phyloP scores from a whole-genome alignment of 2,329 filamentous ascomycete genomes.

The Dactylonectria macrodidyma region DNA sequence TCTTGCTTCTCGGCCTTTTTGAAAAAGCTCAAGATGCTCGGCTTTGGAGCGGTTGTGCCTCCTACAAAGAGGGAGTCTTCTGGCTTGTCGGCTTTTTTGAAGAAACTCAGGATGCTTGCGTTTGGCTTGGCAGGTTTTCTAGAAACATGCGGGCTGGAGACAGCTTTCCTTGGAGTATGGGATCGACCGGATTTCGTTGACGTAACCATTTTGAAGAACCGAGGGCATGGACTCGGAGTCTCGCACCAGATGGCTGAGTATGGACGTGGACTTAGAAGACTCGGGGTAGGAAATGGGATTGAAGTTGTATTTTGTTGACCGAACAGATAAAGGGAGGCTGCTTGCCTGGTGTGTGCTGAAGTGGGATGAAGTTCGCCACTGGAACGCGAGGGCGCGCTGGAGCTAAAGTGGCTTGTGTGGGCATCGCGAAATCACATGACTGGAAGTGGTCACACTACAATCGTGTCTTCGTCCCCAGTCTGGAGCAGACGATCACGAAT shows the following conservation, averaged over 20 bases:
- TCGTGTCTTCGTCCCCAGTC: too few species aligned
- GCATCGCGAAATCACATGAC: slow-evolving; percentile 53
- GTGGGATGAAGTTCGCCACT: slow-evolving; percentile 36
- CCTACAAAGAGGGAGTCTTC: slow-evolving; percentile 72
- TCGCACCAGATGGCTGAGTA: neutral
- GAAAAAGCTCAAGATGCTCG: slow-evolving; percentile 82
- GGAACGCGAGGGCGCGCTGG: slow-evolving; percentile 38
- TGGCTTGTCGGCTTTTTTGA: slow-evolving; percentile 76
- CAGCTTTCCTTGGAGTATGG: slow-evolving; percentile 52
- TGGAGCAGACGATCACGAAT: too few species aligned
- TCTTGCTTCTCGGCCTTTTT: slow-evolving; percentile 76
- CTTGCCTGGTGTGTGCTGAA: slow-evolving; percentile 4
- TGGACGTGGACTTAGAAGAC: neutral
- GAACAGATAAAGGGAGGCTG: neutral
- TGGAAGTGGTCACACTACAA: neutral
- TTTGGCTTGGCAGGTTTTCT: slow-evolving; percentile 65
- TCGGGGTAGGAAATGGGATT: neutral
- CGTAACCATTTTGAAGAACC: slow-evolving; percentile 51
- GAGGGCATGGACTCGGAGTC: neutral
- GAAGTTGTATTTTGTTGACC: neutral
- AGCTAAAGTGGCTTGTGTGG: slow-evolving; percentile 33
- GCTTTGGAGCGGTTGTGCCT: slow-evolving; percentile 60
- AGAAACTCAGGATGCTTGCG: slow-evolving; percentile 80
- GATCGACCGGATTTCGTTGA: slow-evolving; percentile 52
- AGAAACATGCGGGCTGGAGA: slow-evolving; percentile 38